phyloP scores from a whole-genome alignment of 495 filamentous ascomycete genomes.

The Aspergillus wentii region DNA sequence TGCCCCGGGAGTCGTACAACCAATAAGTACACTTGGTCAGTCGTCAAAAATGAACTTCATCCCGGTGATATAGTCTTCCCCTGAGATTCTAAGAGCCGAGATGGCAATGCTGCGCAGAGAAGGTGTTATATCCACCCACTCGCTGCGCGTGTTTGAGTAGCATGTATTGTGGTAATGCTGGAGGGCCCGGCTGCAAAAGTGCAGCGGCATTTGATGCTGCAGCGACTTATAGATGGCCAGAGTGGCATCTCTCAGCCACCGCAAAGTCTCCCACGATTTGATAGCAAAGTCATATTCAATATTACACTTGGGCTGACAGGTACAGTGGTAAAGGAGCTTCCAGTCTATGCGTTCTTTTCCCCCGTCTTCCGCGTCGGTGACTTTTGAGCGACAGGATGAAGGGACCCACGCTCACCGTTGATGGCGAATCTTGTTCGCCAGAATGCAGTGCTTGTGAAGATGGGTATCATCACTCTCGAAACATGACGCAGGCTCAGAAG shows the following conservation, averaged over 20 bases:
- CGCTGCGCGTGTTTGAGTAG: neutral
- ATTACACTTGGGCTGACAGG: conserved; percentile 1
- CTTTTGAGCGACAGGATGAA: neutral
- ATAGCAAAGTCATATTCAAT: neutral
- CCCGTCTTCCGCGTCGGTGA: neutral
- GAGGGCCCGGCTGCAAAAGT: conserved; percentile 1
- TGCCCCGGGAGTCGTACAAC: conserved; percentile 1
- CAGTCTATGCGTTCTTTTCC: neutral
- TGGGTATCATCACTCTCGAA: neutral
- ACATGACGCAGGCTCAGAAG: conserved; percentile 1
- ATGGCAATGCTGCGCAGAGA: neutral
- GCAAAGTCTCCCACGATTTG: neutral
- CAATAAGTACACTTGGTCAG: neutral
- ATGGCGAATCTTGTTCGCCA: conserved; percentile 2
- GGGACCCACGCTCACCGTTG: conserved; percentile 3
- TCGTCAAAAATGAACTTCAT: conserved; percentile 4
- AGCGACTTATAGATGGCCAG: neutral
- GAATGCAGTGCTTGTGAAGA: conserved; percentile 1
- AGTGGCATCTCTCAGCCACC: conserved; percentile 3
- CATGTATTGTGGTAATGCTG: conserved; percentile 1
- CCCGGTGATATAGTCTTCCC: neutral
- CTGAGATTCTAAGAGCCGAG: neutral
- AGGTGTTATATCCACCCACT: neutral
- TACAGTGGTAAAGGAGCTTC: conserved; percentile 6
- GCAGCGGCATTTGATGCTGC: neutral